Conservation (phyloP, 805 yeast species). For the Hemisphaericaspora nanyangensis region DNA sequence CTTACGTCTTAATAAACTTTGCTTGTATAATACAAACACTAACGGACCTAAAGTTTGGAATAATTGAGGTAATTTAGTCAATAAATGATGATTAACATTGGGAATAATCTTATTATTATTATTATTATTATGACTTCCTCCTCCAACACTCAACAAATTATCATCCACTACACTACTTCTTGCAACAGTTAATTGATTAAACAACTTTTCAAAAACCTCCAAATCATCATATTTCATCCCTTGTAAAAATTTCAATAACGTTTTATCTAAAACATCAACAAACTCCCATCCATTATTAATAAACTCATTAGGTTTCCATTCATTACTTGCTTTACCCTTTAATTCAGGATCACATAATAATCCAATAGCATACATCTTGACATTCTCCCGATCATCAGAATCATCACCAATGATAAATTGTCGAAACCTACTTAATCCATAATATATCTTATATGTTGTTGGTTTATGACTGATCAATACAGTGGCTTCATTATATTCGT, state of each 20-base stretch:
- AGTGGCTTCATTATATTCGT: constrained; percentile 27
- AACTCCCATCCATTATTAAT: constrained; percentile 38
- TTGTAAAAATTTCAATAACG: constrained; percentile 19
- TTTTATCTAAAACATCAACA: constrained; percentile 22
- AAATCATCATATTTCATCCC: constrained; percentile 14
- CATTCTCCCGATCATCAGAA: constrained; percentile 19
- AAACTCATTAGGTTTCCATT: constrained; percentile 39
- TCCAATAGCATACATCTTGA: constrained; percentile 40
- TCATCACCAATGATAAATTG: constrained; percentile 13
- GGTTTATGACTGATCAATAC: constrained; percentile 27
- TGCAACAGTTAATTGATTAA: constrained; percentile 7
- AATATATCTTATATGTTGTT: constrained; percentile 19
- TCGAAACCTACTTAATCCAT: constrained; percentile 34
- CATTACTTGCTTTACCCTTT: neutral
- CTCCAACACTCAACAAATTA: neutral
- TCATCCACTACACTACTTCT: neutral
- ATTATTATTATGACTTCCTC: neutral
- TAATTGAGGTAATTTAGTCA: constrained; percentile 40
- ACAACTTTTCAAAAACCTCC: constrained; percentile 15
- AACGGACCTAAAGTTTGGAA: constrained; percentile 59
- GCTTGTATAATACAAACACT: constrained; percentile 60
- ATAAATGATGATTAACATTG: constrained; percentile 35
- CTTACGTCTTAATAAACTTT: constrained; percentile 53
- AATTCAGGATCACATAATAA: constrained; percentile 28
- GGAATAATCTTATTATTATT: no score